Base-by-base conservation (phyloP, 176 grass and related monocot species). In the Oryza officinalis region DNA sequence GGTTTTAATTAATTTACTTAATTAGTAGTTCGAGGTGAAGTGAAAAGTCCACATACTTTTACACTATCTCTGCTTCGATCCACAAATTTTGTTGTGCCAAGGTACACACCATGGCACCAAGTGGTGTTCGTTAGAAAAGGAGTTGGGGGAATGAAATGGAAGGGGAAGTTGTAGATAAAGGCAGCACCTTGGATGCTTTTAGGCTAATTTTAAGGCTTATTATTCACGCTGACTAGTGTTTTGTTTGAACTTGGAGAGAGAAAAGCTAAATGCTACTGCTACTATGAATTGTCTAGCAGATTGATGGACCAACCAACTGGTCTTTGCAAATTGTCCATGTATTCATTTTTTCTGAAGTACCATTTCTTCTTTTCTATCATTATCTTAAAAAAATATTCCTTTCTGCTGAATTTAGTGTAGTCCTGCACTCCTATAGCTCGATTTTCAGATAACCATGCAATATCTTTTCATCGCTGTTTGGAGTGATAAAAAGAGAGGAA, bases 81-180 rank as follows among this genome's bases (percentile, higher is more conserved):
- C 67, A 63, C 71, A 74, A 87, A 80, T 90, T 87, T 90, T 90
- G 88, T 73, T 52, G 69, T 33, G 84, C 84, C 69, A 67, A 67
- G 44, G 54, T 64, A 60, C n/a, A 63, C 87, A 73, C 13, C 60
- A 14, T 47, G 45, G 45, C 13, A 52, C 0, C 11, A 5, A 20
- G 22, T 44, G 63, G 74, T 57, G 80, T 52, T 44, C 6, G 20
- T 64, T 52, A 63, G 71, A 22, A 67, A 25, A 30, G 37, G 61
- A 5, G 65, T 31, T 23, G 13, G 33, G 20, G 74, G 25, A 57
- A 57, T n/a, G 52, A 57, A 61, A 4, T 38, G 84, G 49, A 18
- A 59, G 2, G 84, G 65, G 83, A 90, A 78, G 83, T 27, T 90
- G 88, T 90, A 90, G 84, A 90, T 90, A 90, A 86, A 59, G 43